phyloP scores from a whole-genome alignment of 1,284 basidiomycete species.

The Vanrija humicola region DNA sequence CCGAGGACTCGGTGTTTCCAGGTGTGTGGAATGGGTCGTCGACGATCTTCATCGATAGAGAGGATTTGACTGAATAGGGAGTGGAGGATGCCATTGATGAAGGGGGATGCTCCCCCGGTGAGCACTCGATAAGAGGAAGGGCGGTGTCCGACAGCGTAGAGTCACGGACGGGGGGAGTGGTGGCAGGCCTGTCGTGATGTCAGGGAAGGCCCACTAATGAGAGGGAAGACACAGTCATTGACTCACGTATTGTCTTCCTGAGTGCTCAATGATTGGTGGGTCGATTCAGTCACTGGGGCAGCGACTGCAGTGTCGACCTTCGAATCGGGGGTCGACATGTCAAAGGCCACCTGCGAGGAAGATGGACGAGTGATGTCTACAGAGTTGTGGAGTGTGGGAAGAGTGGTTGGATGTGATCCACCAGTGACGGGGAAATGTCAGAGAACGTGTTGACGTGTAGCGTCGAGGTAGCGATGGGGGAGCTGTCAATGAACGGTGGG shows the following conservation, averaged over 20 bases:
- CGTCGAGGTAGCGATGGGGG: neutral
- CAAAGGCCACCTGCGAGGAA: constrained; percentile 2
- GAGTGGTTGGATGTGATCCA: too few species aligned
- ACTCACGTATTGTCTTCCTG: neutral
- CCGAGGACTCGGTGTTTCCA: constrained; percentile 9
- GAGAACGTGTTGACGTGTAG: neutral
- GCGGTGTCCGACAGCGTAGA: neutral
- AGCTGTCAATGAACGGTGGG: too few species aligned
- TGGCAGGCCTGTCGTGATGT: neutral
- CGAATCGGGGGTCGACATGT: neutral
- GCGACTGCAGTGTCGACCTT: too few species aligned
- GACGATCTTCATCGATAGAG: neutral
- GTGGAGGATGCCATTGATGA: constrained; percentile 5
- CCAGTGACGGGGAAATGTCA: neutral
- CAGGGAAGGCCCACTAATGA: neutral
- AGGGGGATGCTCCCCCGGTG: neutral
- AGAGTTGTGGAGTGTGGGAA: constrained; percentile 2
- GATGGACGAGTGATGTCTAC: neutral
- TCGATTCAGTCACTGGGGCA: too few species aligned
- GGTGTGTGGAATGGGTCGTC: constrained; percentile 12
- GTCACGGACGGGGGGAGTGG: neutral
- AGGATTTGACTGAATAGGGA: constrained; percentile 4
- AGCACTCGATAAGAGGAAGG: neutral
- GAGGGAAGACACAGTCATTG: neutral
- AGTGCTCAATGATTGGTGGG: neutral